These are phyloP conservation scores for Myotisia sp. DNA, from an alignment of 2,329 filamentous ascomycete genomes.

Conservation along the genomic window DNA sequence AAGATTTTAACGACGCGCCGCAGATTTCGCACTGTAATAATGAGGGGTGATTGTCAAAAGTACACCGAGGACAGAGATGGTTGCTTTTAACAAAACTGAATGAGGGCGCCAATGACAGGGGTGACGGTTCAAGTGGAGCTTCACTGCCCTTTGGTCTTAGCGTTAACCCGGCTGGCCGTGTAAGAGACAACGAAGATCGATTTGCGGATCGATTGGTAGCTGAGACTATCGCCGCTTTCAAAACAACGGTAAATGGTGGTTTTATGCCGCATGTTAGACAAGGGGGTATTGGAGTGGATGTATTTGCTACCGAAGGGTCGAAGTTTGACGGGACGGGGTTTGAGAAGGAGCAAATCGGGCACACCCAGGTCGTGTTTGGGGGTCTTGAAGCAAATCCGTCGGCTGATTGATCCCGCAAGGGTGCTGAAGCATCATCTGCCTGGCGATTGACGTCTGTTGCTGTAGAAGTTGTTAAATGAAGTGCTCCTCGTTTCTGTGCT, in stretches of 20 bases:
- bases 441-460: no score
- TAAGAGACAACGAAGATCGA: no score
- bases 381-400: constrained; percentile 25
- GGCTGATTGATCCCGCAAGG: no score
- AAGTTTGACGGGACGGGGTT: constrained; percentile 90
- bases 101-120: no score
- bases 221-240: constrained; percentile 90
- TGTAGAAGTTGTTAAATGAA: no score
- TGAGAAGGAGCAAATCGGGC: constrained; percentile 87
- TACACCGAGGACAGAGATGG: constrained; percentile 79
- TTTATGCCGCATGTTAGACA: constrained; percentile 92
- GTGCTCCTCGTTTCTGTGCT: constrained; percentile 49
- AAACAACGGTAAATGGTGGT: constrained; percentile 62
- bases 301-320: constrained; percentile 65
- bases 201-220: no score
- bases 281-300: constrained; percentile 66
- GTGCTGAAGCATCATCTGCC: no score
- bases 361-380: constrained; percentile 71
- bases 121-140: no score
- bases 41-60: constrained; percentile 84
- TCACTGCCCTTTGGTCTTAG: no score
- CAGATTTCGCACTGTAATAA: constrained; percentile 82
- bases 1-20: constrained; percentile 54
- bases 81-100: no score
- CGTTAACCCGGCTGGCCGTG: no score